Conservation (phyloP, 108 stramenopile genomes). For the Nitzschia inconspicua region DNA sequence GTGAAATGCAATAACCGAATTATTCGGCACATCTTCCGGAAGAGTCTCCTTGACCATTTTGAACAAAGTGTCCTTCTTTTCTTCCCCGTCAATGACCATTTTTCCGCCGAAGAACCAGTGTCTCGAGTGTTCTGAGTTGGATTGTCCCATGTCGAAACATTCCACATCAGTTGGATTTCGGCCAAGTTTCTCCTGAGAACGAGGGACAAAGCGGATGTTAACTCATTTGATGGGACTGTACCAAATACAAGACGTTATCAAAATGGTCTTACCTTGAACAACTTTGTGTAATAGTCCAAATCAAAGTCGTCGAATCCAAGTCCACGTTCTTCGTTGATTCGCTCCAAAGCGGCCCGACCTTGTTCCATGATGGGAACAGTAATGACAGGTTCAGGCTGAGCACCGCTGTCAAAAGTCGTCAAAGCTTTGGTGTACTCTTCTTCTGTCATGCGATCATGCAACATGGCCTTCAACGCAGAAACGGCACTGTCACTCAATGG, state of each 20-base stretch:
- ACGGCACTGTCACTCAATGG: constrained; percentile 33
- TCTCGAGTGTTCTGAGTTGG: constrained; percentile 97
- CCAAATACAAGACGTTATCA: neutral
- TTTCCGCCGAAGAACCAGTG: constrained; percentile 99
- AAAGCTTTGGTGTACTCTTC: constrained; percentile 81
- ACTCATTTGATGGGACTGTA: neutral
- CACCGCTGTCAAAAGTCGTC: constrained; percentile 78
- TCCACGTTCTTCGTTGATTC: constrained; percentile 86
- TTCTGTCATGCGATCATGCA: constrained; percentile 99
- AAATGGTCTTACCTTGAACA: constrained; percentile 81
- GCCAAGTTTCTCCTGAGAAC: constrained; percentile 79
- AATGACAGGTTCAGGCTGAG: constrained; percentile 54
- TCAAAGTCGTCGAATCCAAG: constrained; percentile 99
- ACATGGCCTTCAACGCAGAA: constrained; percentile 42
- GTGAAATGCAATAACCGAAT: constrained; percentile 97
- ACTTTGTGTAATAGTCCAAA: constrained; percentile 94
- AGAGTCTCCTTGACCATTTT: constrained; percentile 98
- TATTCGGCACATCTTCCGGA: constrained; percentile 69
- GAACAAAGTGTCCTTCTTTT: constrained; percentile 91
- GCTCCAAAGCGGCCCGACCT: constrained; percentile 88
- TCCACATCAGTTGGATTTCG: constrained; percentile 98
- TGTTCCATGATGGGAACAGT: constrained; percentile 90
- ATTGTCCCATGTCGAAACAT: constrained; percentile 99
- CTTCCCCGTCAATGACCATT: constrained; percentile 96
- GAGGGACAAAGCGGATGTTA: neutral